Base-by-base conservation (phyloP, 768 basidiomycete genomes). In the Bullera alba region DNA sequence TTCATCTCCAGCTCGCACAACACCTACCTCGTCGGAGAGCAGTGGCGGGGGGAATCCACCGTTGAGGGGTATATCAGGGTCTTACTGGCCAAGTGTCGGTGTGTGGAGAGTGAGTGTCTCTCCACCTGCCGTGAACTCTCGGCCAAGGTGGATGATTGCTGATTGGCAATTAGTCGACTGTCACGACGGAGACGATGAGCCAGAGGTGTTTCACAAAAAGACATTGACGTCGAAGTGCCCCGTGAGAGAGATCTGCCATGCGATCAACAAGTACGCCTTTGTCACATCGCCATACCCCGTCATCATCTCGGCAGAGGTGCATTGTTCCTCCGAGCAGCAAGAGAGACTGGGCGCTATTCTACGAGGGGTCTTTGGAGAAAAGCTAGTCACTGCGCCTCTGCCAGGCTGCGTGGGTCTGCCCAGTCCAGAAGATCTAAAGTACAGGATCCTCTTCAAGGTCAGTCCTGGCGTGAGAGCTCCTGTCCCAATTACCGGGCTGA, bases 31-130 rank as follows among this genome's bases (percentile, higher is more conserved):
- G 59, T 73, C 14, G 73, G 73, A 1, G 65, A 71, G 52, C 73
- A 74, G 78, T 91, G 35, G 60, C 62, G 74, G 26, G 93, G 93
- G 4, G 81, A 84, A 26, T 89, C 86, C 54, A 91, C 91, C 0
- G 81, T 88, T 23, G 92, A 95, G 64, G 82, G 93, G 0, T 97
- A 97, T 68, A 90, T 96, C 49, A 78, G 93, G 0, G 91, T 91
- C 0, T 75, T 96, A 34, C 76, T 95, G 35, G 86, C 86, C 43
- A 81, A 87, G 29, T 93, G 91, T 68, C 80, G 92, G n/a, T 89
- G 86, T 49, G 92, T 97, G 25, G 92, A 97, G 72, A 71, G 92
- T 91, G 60, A 57, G 85, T 29, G 14, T 26, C 29, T 12, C 21
- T 41, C 35, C 19, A 21, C n/a, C 28, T 42, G n/a, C 34, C 32